phyloP scores from a whole-genome alignment of 78 protist species.

The Diacronema lutheri region DNA sequence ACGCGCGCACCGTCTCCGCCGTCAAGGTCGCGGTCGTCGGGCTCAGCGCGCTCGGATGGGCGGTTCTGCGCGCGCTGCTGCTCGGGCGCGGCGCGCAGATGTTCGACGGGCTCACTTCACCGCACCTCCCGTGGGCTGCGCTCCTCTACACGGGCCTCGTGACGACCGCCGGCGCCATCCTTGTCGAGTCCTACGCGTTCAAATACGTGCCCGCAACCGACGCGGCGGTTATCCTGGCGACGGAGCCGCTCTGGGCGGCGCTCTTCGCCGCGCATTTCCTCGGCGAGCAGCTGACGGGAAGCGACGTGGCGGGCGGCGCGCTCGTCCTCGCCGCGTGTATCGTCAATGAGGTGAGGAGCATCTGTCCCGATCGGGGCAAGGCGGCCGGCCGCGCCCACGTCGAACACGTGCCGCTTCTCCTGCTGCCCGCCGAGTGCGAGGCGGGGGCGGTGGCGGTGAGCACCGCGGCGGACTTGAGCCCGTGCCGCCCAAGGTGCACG shows the following conservation, averaged over 20 bases:
- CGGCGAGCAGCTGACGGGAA: not conserved
- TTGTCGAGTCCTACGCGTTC: not conserved
- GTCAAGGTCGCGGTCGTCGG: not conserved
- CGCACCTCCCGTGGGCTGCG: not conserved
- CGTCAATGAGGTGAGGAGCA: no score
- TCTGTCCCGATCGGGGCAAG: no score
- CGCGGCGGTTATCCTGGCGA: not conserved
- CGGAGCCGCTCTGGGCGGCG: constrained; percentile 13
- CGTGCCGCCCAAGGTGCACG: no score
- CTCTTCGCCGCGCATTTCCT: not conserved
- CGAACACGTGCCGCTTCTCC: no score
- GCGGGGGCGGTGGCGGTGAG: no score
- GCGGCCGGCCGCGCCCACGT: no score
- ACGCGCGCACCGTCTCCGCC: not conserved
- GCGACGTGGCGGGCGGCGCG: not conserved
- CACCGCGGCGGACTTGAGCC: no score
- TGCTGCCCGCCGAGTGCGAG: no score
- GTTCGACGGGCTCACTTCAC: not conserved
- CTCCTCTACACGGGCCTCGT: not conserved
- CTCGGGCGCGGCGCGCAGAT: not conserved
- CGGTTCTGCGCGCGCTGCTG: no score
- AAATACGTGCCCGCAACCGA: not conserved
- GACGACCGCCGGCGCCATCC: not conserved
- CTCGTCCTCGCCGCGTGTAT: not conserved
- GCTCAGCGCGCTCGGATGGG: not conserved